Evolutionary conservation across 306 rosid genomes (phyloP).

Genomic region (Inga oerstediana): DNA sequence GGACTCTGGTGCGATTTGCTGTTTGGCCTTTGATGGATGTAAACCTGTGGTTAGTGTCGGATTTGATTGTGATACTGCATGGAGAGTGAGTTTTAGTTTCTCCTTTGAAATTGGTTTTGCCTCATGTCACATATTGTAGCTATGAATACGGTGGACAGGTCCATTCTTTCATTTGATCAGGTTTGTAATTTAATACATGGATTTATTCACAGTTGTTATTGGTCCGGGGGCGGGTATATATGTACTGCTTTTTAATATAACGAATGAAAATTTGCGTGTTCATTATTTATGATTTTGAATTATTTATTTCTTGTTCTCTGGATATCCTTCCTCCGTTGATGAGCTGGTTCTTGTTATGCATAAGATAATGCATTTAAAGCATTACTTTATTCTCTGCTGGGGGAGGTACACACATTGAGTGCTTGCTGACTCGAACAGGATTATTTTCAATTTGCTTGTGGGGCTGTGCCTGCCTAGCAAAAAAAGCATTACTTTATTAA

Average conservation of each 20-base stretch:
- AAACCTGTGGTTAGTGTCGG: constrained; percentile 48
- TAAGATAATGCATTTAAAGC: neutral
- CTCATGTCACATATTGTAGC: constrained; percentile 57
- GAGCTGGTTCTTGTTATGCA: neutral
- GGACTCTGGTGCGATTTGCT: constrained; percentile 50
- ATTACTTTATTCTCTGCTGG: no score
- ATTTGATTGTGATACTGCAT: constrained; percentile 71
- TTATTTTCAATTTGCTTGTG: no score
- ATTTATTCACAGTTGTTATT: constrained; percentile 37
- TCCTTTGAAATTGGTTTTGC: constrained; percentile 48
- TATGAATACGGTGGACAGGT: constrained; percentile 48
- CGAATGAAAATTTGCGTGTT: constrained; percentile 65
- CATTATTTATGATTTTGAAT: constrained; percentile 35
- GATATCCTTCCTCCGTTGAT: neutral
- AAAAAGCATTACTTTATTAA: neutral
- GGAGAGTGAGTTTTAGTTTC: constrained; percentile 65
- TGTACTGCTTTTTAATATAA: constrained; percentile 60
- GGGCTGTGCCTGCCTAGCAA: no score
- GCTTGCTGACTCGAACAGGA: no score
- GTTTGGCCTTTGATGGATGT: constrained; percentile 53
- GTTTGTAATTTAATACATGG: constrained; percentile 53
- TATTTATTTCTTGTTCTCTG: neutral
- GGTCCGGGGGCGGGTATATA: constrained; percentile 65
- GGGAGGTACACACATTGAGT: no score
- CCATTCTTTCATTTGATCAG: constrained; percentile 69